These are phyloP conservation scores for Lentinula sp. DNA, from an alignment of 768 basidiomycete genomes.

Conservation along the genomic window DNA sequence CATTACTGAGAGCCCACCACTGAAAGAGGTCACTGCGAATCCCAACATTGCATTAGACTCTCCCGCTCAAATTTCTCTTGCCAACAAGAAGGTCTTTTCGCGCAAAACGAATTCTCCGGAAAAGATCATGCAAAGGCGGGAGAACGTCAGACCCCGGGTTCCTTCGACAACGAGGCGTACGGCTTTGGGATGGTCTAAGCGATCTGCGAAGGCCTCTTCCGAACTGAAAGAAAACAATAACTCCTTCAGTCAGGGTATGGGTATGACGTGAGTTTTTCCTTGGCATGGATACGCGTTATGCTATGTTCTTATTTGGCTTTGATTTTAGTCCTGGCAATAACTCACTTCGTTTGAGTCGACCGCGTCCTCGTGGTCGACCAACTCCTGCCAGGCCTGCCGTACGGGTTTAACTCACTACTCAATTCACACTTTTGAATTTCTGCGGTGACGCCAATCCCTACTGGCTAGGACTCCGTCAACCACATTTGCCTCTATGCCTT, in stretches of 20 bases:
- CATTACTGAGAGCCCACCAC: slow-evolving; percentile 16
- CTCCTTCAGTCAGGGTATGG: slow-evolving; percentile 25
- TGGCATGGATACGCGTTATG: neutral
- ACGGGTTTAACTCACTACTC: slow-evolving; percentile 4
- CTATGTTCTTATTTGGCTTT: neutral
- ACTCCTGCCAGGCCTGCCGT: slow-evolving; percentile 26
- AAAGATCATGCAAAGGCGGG: slow-evolving; percentile 10
- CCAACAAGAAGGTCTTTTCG: slow-evolving; percentile 34
- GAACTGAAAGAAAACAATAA: slow-evolving; percentile 51
- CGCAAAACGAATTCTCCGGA: neutral
- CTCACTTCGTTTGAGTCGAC: slow-evolving; percentile 40
- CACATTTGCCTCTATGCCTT: neutral
- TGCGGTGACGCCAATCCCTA: neutral
- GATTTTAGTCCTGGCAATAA: slow-evolving; percentile 34
- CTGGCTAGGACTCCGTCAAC: neutral
- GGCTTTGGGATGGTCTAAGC: slow-evolving; percentile 61
- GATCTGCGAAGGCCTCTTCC: slow-evolving; percentile 39
- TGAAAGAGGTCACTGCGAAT: slow-evolving; percentile 41
- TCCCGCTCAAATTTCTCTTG: slow-evolving; percentile 22
- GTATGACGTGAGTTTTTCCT: slow-evolving; percentile 47
- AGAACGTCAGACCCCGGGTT: slow-evolving; percentile 38
- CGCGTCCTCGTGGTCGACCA: slow-evolving; percentile 42
- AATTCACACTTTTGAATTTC: too few relatives aligned
- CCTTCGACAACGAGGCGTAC: slow-evolving; percentile 50
- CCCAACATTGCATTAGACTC: slow-evolving; percentile 29